A percentile compares a stretch with the other conserved stretches of the same genome.
Evolutionary conservation across 257 asterid species (phyloP).

Genomic region (Osmanthus fragrans): DNA sequence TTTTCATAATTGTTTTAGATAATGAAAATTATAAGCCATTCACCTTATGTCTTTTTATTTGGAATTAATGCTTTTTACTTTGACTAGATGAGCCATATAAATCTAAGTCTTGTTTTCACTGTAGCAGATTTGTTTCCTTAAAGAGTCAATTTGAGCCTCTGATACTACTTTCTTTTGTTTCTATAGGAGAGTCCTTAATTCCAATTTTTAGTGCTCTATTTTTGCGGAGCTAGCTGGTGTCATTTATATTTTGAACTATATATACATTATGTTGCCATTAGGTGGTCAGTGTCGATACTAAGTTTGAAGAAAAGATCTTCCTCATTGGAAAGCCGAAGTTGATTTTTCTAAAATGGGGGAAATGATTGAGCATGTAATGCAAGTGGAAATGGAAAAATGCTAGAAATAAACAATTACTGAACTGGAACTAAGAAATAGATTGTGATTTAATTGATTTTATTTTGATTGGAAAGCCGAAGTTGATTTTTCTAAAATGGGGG

Average conservation of each 20-base stretch:
- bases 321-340: neutral
- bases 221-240: neutral
- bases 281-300: neutral
- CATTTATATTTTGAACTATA: neutral
- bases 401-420: neutral
- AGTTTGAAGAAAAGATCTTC: neutral
- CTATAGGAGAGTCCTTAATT: neutral
- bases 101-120: neutral
- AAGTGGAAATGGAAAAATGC: neutral
- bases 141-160: neutral
- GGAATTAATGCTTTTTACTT: neutral
- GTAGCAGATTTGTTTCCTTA: neutral
- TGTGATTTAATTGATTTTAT: neutral
- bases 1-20: neutral
- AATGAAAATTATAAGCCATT: neutral
- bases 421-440: neutral
- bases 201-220: neutral
- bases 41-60: too few relatives aligned
- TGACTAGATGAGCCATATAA: neutral
- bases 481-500: neutral
- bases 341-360: neutral
- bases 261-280: neutral
- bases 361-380: neutral
- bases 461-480: too few relatives aligned
- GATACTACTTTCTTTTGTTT: neutral